These are phyloP conservation scores for Rhipidocladum racemiflorum DNA, from an alignment of 176 grass and related monocot genomes.

Conservation along the genomic window DNA sequence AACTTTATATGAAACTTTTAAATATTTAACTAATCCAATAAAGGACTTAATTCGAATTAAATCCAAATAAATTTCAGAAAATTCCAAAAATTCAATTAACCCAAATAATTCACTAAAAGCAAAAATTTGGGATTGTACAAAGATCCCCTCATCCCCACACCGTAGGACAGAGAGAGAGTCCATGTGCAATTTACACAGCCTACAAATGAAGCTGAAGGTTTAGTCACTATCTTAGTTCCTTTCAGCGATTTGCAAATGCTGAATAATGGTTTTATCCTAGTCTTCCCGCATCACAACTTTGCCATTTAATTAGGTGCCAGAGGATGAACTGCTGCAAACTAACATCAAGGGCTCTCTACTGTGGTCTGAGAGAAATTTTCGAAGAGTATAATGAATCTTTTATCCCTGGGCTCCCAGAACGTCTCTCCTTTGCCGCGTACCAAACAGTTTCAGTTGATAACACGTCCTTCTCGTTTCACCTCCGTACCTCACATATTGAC, in stretches of 20 bases:
- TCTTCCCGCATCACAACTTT: constrained; percentile 19
- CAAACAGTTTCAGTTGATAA: constrained; percentile 78
- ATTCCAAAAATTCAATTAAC: too few species aligned
- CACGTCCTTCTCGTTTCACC: background rate
- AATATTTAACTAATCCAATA: too few species aligned
- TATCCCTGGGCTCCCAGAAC: constrained; percentile 66
- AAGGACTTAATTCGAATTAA: too few species aligned
- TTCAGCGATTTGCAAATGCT: constrained; percentile 16
- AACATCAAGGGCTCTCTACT: constrained; percentile 72
- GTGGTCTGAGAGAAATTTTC: constrained; percentile 66
- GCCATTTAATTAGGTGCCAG: constrained; percentile 47
- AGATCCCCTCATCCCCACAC: too few species aligned
- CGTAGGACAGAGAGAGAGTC: too few species aligned
- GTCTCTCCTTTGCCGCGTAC: constrained; percentile 78
- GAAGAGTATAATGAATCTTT: constrained; percentile 52
- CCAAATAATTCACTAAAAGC: too few species aligned
- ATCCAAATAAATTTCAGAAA: too few species aligned
- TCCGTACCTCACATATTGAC: background rate
- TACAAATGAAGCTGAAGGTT: constrained; percentile 94
- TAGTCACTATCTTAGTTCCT: background rate
- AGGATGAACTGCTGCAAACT: constrained; percentile 86
- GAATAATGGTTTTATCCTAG: constrained; percentile 1
- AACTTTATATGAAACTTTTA: too few species aligned
- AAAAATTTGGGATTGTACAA: too few species aligned
- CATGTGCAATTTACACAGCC: constrained; percentile 68